Conservation (phyloP, 1,284 basidiomycete species). For the Sanghuangporus baumii region DNA sequence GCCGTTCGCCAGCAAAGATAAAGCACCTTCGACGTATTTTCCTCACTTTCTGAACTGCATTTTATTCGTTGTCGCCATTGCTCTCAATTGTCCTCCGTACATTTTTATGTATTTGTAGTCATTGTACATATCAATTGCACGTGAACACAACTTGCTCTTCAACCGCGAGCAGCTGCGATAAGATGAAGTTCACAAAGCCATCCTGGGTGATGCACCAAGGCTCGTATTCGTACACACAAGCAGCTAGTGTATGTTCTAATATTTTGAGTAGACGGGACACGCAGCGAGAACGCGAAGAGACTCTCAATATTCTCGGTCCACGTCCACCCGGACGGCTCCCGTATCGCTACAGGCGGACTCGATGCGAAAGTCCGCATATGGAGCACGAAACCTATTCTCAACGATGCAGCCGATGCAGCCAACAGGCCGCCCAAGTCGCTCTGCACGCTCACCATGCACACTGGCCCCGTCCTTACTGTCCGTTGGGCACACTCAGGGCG, state of each 20-base stretch:
- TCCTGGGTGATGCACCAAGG: slow-evolving; percentile 69
- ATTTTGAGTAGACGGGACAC: slow-evolving; percentile 12
- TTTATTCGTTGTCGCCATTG: neutral
- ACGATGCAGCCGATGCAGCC: slow-evolving; percentile 63
- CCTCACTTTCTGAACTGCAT: neutral
- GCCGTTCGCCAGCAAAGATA: neutral
- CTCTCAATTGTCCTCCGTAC: neutral
- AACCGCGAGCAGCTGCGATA: neutral
- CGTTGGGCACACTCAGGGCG: slow-evolving; percentile 93
- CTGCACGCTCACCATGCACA: slow-evolving; percentile 90
- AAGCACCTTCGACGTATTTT: slow-evolving; percentile 12
- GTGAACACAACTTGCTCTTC: neutral
- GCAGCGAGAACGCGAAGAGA: slow-evolving; percentile 49
- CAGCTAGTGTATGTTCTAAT: neutral
- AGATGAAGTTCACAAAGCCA: slow-evolving; percentile 73
- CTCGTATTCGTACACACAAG: slow-evolving; percentile 20
- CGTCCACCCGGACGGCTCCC: slow-evolving; percentile 93
- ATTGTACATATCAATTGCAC: neutral
- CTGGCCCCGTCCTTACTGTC: slow-evolving; percentile 91
- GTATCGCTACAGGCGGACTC: slow-evolving; percentile 93
- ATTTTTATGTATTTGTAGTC: neutral
- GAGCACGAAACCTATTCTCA: slow-evolving; percentile 91
- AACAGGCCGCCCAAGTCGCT: slow-evolving; percentile 81
- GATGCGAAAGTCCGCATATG: slow-evolving; percentile 97
- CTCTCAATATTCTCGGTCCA: slow-evolving; percentile 89